Evolutionary conservation across 2,329 filamentous ascomycete genomes (phyloP), one percentile per base, ranked within the genome.

Genomic region (Peltaster fructicola): DNA sequence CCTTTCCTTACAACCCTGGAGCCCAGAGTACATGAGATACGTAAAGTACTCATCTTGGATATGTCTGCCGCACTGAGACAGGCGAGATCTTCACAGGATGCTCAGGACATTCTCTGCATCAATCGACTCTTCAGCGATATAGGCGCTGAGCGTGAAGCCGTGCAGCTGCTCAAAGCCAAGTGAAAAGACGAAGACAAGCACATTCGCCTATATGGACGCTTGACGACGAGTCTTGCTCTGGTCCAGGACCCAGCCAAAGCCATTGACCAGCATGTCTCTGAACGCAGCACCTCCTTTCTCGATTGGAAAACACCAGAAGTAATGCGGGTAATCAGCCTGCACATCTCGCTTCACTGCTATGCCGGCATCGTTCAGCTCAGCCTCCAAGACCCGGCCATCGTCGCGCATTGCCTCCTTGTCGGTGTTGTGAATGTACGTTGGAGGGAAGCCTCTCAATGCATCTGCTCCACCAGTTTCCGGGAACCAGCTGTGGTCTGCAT

Each of bases 1-100:
- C 72, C 73, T 1, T 78, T 78, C 37, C 43, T 79, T 9, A 43
- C 57, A 17, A 57, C 57, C 9, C 69, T 74, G 38, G 52, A 63
- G 34, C 47, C 56, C 4, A 54, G 73, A 24, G 47, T 76, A 27
- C 45, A 55, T 17, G 64, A 63, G 37, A 56, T 76, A 13, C 59
- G 63, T 31, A 67, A 68, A 28, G 73, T 69, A 0, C 46, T 79
- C 29, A 45, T 76, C 15, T 51, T 76, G 22, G 73, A 79, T 50
- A 48, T 80, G 15, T 68, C 63, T 28, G 63, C 63, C 19, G 67
- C 68, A 4, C 46, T 77, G 27, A 66, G 68, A 40, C 65, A 72
- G 37, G 59, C 63, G 5, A 61, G 56, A 23, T 35, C 36, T 12
- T 50, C 53, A 10, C 39, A 41, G 8, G 40, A 48, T 13, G 48